A percentile compares a stretch with the other conserved stretches of the same genome.
phyloP scores from a whole-genome alignment of 768 basidiomycete species.

The Boletus rubescentipes region DNA sequence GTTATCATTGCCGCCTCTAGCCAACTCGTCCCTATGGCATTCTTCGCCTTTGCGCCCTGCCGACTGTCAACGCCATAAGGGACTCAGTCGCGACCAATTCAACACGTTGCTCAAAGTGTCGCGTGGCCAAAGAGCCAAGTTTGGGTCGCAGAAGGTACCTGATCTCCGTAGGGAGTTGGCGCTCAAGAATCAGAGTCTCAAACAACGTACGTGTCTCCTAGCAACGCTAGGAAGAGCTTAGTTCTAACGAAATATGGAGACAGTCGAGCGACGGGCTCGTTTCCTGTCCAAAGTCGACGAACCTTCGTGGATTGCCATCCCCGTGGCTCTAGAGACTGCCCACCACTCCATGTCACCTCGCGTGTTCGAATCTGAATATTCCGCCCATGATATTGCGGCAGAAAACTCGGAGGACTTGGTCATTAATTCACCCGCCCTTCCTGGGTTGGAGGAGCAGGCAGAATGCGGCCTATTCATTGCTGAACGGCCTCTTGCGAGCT shows the following conservation, averaged over 20 bases:
- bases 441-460: conserved; percentile 61
- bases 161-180: conserved; percentile 77
- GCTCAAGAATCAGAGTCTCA: conserved; percentile 67
- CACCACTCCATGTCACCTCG: conserved; percentile 70
- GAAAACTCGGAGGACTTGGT: conserved; percentile 11
- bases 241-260: neutral
- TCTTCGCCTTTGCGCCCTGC: conserved; percentile 51
- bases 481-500: conserved; percentile 17
- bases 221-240: neutral
- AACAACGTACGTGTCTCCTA: conserved; percentile 56
- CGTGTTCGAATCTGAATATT: conserved; percentile 61
- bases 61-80: conserved; percentile 41
- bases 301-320: conserved; percentile 60
- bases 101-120: conserved; percentile 61
- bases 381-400: conserved; percentile 51
- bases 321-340: conserved; percentile 66
- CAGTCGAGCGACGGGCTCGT: conserved; percentile 71
- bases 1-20: conserved; percentile 49
- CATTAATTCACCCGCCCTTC: neutral
- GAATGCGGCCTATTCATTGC: conserved; percentile 51
- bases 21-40: conserved; percentile 30
- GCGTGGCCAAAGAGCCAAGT: conserved; percentile 50
- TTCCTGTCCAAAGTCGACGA: conserved; percentile 74
- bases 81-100: conserved; percentile 63
- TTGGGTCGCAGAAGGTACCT: conserved; percentile 46